These are phyloP conservation scores for Cystoderma amianthinum DNA, from an alignment of 768 basidiomycete species.

Conservation along the genomic window DNA sequence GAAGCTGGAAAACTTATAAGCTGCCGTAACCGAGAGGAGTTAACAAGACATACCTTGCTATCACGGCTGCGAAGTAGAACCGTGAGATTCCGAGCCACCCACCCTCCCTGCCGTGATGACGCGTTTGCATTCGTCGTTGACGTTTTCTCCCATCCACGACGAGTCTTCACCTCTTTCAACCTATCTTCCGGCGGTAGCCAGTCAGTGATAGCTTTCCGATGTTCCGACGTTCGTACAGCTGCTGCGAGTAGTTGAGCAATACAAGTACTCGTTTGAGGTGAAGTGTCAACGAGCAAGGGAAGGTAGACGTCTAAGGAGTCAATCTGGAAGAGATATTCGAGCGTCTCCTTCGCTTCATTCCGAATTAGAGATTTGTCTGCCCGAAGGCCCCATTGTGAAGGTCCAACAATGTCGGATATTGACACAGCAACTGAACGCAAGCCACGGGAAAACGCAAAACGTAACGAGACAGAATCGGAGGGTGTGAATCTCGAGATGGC, in stretches of 20 bases:
- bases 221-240: slow-evolving; percentile 38
- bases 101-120: slow-evolving; percentile 41
- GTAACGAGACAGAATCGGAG: slow-evolving; percentile 29
- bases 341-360: slow-evolving; percentile 45
- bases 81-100: slow-evolving; percentile 49
- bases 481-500: slow-evolving; percentile 47
- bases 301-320: slow-evolving; percentile 63
- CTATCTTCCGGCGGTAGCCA: slow-evolving; percentile 61
- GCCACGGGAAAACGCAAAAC: slow-evolving; percentile 56
- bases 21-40: neutral
- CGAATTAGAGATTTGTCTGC: slow-evolving; percentile 34
- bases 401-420: slow-evolving; percentile 63
- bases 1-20: slow-evolving; percentile 30
- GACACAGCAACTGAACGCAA: slow-evolving; percentile 52
- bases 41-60: slow-evolving; percentile 34
- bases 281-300: slow-evolving; percentile 46
- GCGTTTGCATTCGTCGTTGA: slow-evolving; percentile 29
- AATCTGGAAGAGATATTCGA: slow-evolving; percentile 56
- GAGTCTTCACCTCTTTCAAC: slow-evolving; percentile 44
- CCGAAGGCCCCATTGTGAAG: slow-evolving; percentile 58
- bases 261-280: slow-evolving; percentile 33
- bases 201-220: slow-evolving; percentile 45
- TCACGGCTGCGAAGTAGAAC: slow-evolving; percentile 44
- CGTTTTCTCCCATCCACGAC: slow-evolving; percentile 72
- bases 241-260: slow-evolving; percentile 55